A percentile compares a stretch with the other conserved stretches of the same genome.
Conservation (phyloP, 179 eudicot species). For the Silene noctiflora region DNA sequence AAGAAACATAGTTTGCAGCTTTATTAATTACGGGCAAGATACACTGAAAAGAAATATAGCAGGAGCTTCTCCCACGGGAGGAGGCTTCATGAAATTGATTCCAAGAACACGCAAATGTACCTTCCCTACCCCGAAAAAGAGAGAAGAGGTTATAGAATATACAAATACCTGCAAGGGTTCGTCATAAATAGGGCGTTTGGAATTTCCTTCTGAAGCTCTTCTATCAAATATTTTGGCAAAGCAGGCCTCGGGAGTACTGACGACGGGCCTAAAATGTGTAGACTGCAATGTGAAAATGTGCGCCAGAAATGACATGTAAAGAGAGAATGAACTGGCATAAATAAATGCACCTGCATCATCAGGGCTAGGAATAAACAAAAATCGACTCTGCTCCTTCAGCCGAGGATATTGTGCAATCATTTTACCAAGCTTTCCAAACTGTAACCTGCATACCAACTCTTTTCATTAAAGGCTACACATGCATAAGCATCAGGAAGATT, state of each 20-base stretch:
- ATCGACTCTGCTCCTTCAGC: constrained; percentile 66
- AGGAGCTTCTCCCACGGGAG: not conserved
- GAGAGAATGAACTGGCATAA: not conserved
- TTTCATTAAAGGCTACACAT: not conserved
- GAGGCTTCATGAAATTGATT: not conserved
- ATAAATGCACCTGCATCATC: constrained; percentile 66
- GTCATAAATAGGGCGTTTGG: constrained; percentile 78
- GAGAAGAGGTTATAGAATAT: constrained; percentile 24
- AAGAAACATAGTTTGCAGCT: not conserved
- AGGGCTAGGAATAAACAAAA: constrained; percentile 88
- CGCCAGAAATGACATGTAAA: not conserved
- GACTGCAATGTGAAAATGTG: not conserved
- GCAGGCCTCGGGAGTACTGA: constrained; percentile 84
- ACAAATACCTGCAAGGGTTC: constrained; percentile 86
- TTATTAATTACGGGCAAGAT: not conserved
- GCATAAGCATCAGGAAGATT: not conserved
- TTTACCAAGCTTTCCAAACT: constrained; percentile 85
- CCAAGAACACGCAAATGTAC: not conserved
- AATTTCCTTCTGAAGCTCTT: constrained; percentile 67
- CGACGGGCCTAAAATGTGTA: constrained; percentile 64
- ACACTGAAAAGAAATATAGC: not conserved
- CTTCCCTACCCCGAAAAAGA: not conserved
- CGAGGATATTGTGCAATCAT: constrained; percentile 70
- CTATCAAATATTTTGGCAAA: constrained; percentile 76
- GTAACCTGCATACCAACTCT: constrained; percentile 44